Conservation (phyloP, 805 yeast species). For the Barnettozyma pratensis region DNA sequence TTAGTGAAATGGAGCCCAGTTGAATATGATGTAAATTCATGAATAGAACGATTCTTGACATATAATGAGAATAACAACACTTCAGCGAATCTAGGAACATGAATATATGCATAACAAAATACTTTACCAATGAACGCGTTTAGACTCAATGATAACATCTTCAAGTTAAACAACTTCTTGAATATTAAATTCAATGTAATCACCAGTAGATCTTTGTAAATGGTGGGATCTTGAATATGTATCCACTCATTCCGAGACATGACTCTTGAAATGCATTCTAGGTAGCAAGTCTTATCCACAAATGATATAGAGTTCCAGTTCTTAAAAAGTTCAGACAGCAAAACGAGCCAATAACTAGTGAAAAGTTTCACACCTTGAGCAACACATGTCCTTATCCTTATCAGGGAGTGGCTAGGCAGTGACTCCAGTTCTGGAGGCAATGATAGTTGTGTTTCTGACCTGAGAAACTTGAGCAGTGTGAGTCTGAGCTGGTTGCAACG, state of each 20-base stretch:
- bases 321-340: slow-evolving; percentile 7
- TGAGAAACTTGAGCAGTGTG: slow-evolving; percentile 11
- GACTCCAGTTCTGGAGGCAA: not conserved
- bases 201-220: slow-evolving; percentile 8
- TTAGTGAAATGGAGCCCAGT: not conserved
- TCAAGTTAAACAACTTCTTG: slow-evolving; percentile 13
- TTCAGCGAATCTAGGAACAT: slow-evolving; percentile 42
- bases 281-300: slow-evolving; percentile 22
- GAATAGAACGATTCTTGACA: slow-evolving; percentile 44
- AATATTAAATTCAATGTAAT: slow-evolving; percentile 10
- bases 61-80: slow-evolving; percentile 53
- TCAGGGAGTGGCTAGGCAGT: not conserved
- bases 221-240: slow-evolving; percentile 16
- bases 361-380: not conserved
- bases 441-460: slow-evolving; percentile 6
- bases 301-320: slow-evolving; percentile 9
- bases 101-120: slow-evolving; percentile 49
- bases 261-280: slow-evolving; percentile 31
- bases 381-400: not conserved
- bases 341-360: slow-evolving; percentile 8
- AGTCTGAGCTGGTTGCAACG: slow-evolving; percentile 13
- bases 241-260: slow-evolving; percentile 21
- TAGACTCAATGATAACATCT: slow-evolving; percentile 13
- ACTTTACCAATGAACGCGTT: slow-evolving; percentile 55
- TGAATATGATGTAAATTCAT: slow-evolving; percentile 13